These are phyloP conservation scores for Boechera divaricarpa DNA, from an alignment of 345 rosid species.

Conservation along the genomic window DNA sequence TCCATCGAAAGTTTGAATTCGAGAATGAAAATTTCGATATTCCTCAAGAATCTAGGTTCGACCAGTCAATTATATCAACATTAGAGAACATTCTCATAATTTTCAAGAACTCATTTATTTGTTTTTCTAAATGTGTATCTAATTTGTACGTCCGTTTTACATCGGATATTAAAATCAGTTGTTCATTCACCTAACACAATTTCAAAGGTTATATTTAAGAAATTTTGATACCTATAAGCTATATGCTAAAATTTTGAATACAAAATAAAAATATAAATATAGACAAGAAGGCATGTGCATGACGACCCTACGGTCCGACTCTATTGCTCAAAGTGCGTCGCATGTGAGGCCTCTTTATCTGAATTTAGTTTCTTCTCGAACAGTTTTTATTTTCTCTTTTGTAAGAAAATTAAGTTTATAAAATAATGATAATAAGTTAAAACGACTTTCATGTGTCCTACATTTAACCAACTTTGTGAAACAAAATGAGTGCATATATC, in stretches of 20 bases:
- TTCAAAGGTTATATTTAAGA: not conserved
- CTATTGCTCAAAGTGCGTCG: constrained; percentile 44
- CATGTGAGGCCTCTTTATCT: constrained; percentile 49
- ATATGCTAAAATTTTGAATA: constrained; percentile 27
- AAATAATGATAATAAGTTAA: constrained; percentile 29
- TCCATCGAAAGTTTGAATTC: not conserved
- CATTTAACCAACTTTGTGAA: constrained; percentile 37
- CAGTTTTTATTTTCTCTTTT: constrained; percentile 15
- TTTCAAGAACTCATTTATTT: not conserved
- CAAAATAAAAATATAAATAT: constrained; percentile 17
- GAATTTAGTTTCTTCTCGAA: constrained; percentile 43
- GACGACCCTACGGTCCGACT: constrained; percentile 48
- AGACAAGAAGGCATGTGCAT: constrained; percentile 49
- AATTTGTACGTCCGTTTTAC: not conserved
- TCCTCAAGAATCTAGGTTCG: not conserved
- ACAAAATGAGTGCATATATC: constrained; percentile 42
- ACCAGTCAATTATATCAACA: not conserved
- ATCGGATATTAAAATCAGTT: not conserved
- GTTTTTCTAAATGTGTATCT: not conserved
- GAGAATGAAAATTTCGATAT: not conserved
- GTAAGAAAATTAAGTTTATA: constrained; percentile 7
- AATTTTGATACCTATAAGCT: constrained; percentile 30
- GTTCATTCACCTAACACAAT: constrained; percentile 19
- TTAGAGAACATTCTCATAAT: not conserved
- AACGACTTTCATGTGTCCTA: constrained; percentile 38